Evolutionary conservation across 495 filamentous ascomycete genomes (phyloP).

Genomic region (Xylaria cubensis): DNA sequence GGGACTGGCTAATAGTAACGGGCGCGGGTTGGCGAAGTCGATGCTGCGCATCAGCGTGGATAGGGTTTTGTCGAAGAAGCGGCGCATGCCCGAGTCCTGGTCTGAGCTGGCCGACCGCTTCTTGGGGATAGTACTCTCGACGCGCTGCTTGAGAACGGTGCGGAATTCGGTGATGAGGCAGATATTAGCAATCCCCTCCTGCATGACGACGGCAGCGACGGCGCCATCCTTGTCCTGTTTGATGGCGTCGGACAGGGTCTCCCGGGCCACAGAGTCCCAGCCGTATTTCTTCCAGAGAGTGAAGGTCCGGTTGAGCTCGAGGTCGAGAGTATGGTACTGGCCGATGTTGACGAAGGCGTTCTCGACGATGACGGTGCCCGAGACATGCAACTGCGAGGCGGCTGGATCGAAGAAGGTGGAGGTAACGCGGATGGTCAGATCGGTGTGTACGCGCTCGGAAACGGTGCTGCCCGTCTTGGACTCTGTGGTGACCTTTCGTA

Average conservation of each 20-base stretch:
- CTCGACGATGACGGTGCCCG: constrained; percentile 80
- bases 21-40: constrained; percentile 71
- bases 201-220: constrained; percentile 89
- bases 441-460: constrained; percentile 77
- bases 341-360: constrained; percentile 85
- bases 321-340: constrained; percentile 86
- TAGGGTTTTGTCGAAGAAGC: constrained; percentile 81
- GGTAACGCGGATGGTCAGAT: constrained; percentile 80
- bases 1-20: constrained; percentile 86
- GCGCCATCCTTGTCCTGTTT: constrained; percentile 78
- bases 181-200: constrained; percentile 91
- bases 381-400: constrained; percentile 82
- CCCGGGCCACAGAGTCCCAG: constrained; percentile 90
- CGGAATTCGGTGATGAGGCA: constrained; percentile 92
- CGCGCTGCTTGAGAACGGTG: constrained; percentile 83
- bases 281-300: constrained; percentile 85
- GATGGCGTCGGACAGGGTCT: constrained; percentile 78
- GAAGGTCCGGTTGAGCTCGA: constrained; percentile 72
- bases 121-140: constrained; percentile 83
- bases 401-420: constrained; percentile 89
- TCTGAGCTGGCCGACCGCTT: constrained; percentile 70
- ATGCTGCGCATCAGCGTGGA: constrained; percentile 78
- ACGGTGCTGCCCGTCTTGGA: constrained; percentile 75
- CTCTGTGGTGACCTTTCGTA: constrained; percentile 78
- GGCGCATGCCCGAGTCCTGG: constrained; percentile 76